Conservation (phyloP, 176 grass and related monocot species). For the Elaeis guineensis region DNA sequence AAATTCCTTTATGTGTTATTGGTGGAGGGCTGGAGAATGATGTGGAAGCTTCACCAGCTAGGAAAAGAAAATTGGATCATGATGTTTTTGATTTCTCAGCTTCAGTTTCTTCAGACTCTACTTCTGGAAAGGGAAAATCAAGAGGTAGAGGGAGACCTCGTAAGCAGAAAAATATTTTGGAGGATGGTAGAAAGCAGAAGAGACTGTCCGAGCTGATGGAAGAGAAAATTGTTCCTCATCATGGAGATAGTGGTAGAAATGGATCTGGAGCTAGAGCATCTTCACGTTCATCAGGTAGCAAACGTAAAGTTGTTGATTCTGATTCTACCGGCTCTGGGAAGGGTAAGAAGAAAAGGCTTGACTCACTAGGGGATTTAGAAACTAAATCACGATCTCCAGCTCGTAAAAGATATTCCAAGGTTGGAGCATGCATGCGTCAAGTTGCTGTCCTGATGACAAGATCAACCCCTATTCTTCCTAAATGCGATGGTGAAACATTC, state of each 20-base stretch:
- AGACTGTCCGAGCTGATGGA: constrained; percentile 20
- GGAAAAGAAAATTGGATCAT: constrained; percentile 9
- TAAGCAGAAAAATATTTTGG: not conserved
- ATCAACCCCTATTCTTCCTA: not conserved
- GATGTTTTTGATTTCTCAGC: not conserved
- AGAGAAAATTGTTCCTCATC: not conserved
- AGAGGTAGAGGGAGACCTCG: constrained; percentile 10
- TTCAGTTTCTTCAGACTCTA: constrained; percentile 19
- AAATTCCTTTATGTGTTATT: constrained; percentile 32
- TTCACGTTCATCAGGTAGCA: not conserved
- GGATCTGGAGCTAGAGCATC: not conserved
- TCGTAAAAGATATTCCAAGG: not conserved
- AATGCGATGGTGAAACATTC: not conserved
- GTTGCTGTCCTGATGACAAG: not conserved
- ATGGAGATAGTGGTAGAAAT: not conserved
- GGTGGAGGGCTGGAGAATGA: constrained; percentile 15
- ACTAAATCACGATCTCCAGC: not conserved
- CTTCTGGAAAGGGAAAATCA: constrained; percentile 7
- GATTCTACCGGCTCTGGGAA: not conserved
- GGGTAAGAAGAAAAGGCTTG: constrained; percentile 12
- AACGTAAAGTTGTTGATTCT: not conserved
- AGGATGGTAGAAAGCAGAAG: constrained; percentile 12
- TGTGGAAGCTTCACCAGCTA: not conserved
- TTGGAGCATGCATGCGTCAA: not conserved
- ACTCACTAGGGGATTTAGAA: constrained; percentile 7